phyloP scores from a whole-genome alignment of 352 stramenopile genomes.

The Pythium folliculosum region DNA sequence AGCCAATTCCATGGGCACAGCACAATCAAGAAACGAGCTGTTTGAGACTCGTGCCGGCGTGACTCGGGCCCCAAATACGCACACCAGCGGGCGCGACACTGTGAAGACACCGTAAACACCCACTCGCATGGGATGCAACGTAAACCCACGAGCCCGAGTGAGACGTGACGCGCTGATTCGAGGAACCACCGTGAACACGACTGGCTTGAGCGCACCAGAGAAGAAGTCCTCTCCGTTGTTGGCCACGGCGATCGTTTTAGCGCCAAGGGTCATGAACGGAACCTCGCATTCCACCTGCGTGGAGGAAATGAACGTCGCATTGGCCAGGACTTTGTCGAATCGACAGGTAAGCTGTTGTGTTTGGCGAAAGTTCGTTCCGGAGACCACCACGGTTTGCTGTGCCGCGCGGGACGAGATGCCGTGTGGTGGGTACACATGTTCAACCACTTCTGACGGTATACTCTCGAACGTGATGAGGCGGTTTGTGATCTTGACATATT shows the following conservation, averaged over 20 bases:
- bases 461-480: conserved; percentile 37
- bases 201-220: conserved; percentile 2
- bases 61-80: conserved; percentile 3
- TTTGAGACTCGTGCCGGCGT: conserved; percentile 10
- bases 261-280: conserved; percentile 45
- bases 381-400: conserved; percentile 31
- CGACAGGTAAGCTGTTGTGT: conserved; percentile 41
- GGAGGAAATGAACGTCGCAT: conserved; percentile 45
- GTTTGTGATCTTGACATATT: conserved; percentile 23
- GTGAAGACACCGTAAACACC: conserved; percentile 27
- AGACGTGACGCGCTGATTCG: conserved; percentile 13
- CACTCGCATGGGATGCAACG: conserved; percentile 1
- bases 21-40: conserved; percentile 24
- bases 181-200: conserved; percentile 16
- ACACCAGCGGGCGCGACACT: conserved; percentile 4
- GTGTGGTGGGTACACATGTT: conserved; percentile 14
- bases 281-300: conserved; percentile 54
- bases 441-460: conserved; percentile 37
- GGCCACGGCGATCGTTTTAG: conserved; percentile 43
- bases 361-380: conserved; percentile 55
- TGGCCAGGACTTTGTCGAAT: conserved; percentile 40
- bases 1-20: neutral
- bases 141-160: conserved; percentile 7
- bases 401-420: conserved; percentile 15
- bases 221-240: conserved; percentile 67